A percentile compares a stretch with the other conserved stretches of the same genome.
phyloP scores from a whole-genome alignment of 2,329 filamentous ascomycete genomes.

The Cladosporium sp. region DNA sequence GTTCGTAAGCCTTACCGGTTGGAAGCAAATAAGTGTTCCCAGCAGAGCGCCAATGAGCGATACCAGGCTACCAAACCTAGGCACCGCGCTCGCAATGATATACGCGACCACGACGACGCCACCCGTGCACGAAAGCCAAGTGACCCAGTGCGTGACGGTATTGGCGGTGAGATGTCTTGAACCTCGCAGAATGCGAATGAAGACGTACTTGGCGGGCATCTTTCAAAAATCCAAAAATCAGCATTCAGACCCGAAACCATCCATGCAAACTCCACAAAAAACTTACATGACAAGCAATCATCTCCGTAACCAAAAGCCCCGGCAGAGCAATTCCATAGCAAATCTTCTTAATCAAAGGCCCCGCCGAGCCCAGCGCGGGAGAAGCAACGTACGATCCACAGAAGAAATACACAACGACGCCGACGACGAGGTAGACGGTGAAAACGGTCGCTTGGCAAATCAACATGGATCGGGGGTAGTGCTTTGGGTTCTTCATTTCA shows the following conservation, averaged over 20 bases:
- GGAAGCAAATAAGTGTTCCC: slow-evolving; percentile 22
- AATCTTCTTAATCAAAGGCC: slow-evolving; percentile 56
- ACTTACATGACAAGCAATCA: slow-evolving; percentile 8
- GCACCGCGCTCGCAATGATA: slow-evolving; percentile 26
- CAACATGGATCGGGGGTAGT: slow-evolving; percentile 58
- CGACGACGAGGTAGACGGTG: slow-evolving; percentile 54
- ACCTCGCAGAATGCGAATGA: slow-evolving; percentile 52
- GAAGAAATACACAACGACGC: slow-evolving; percentile 57
- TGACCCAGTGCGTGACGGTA: slow-evolving; percentile 47
- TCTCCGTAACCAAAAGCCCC: slow-evolving; percentile 44
- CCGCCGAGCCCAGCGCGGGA: slow-evolving; percentile 58
- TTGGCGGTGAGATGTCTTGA: slow-evolving; percentile 49
- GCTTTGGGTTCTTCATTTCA: slow-evolving; percentile 57
- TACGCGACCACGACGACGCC: slow-evolving; percentile 20
- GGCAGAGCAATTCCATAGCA: slow-evolving; percentile 56
- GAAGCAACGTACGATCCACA: slow-evolving; percentile 60
- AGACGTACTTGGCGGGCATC: slow-evolving; percentile 51
- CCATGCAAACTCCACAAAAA: not conserved
- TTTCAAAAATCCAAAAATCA: slow-evolving; percentile 44
- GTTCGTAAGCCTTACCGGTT: slow-evolving; percentile 14
- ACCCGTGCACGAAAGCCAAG: slow-evolving; percentile 39
- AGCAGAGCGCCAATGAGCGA: slow-evolving; percentile 25
- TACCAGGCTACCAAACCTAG: slow-evolving; percentile 22
- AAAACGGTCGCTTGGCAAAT: slow-evolving; percentile 55
- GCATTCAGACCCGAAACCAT: not conserved